Base-by-base conservation (phyloP, 129 eudicot species). In the Tagetes erecta region DNA sequence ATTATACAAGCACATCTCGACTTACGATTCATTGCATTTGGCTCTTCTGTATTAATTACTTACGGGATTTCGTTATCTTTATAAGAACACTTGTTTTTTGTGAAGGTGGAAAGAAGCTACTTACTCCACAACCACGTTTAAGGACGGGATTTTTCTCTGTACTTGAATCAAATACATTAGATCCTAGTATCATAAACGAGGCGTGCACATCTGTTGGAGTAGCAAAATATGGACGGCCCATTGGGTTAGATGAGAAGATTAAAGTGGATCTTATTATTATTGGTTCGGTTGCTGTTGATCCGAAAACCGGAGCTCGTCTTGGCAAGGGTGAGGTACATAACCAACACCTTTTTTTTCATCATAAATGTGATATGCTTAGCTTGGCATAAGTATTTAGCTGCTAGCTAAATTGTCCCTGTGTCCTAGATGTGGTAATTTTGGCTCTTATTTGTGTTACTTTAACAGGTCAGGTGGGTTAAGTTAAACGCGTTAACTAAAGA, bases 161-260 rank as follows among this genome's bases (percentile, higher is more conserved):
- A 62, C 90, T 92, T 60, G 96, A 89, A 55, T 80, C 85, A 67
- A 59, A 37, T 60, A 74, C 79, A 81, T 68, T 92, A 78, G 80
- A 33, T 70, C 95, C 88, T 8, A 79, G 77, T 81, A 89, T 84
- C 79, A 80, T 89, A 14, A 89, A 85, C 36, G 98, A 92, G 86
- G 98, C 96, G n/a, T 92, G 98, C 80, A 92, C 98, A 9, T 92
- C 98, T 57, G 92, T 80, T n/a, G 98, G 96, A 51, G 98, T 90
- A 64, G 96, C 98, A 7, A 92, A 90, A 75, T 84, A 92, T 51
- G 98, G 98, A 58, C 88, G 62, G 80, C 95, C 96, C 6, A 92
- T 92, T 83, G 92, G 98, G 72, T 80, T 90, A 76, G 95, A 89
- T 62, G 96, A 90, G 80, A 92, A 86, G 74, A 86, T 92, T 57